Evolutionary conservation across 2,329 filamentous ascomycete species (phyloP).

Genomic region (Fusarium tupiense): DNA sequence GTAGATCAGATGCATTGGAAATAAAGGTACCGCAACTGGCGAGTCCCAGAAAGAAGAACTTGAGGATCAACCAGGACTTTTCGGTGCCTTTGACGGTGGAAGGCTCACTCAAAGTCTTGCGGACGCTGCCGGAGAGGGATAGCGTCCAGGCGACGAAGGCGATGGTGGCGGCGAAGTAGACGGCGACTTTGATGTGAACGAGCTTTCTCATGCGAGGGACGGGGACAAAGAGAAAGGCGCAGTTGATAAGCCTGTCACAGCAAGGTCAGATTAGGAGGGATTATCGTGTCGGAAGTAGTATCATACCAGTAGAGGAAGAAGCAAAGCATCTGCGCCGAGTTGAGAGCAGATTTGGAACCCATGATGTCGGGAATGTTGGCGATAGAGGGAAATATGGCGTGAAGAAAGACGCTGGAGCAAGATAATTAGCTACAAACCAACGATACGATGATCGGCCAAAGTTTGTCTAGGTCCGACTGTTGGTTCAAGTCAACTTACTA

Average conservation of each 20-base stretch:
- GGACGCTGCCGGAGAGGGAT: neutral
- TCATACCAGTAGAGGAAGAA: conserved; percentile 12
- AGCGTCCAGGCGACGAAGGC: conserved; percentile 10
- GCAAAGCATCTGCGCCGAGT: conserved; percentile 16
- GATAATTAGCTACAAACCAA: neutral
- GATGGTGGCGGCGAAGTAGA: conserved; percentile 6
- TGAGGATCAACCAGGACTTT: conserved; percentile 17
- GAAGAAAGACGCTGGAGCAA: neutral
- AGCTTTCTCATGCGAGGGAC: conserved; percentile 4
- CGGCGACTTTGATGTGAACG: conserved; percentile 6
- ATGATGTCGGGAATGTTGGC: conserved; percentile 11
- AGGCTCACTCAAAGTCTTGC: neutral
- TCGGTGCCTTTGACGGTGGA: neutral
- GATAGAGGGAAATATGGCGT: conserved; percentile 3
- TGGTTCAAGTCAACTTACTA: neutral
- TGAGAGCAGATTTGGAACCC: conserved; percentile 7
- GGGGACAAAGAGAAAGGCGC: conserved; percentile 3
- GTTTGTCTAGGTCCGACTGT: too few relatives aligned
- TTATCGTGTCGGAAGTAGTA: rapidly evolving
- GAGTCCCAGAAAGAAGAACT: conserved; percentile 6
- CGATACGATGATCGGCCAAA: too few relatives aligned
- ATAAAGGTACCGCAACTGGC: conserved; percentile 5
- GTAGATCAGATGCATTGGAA: conserved; percentile 1
- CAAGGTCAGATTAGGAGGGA: rapidly evolving
- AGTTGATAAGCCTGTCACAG: neutral